Evolutionary conservation across 2,329 filamentous ascomycete genomes (phyloP), one percentile per base, ranked within the genome.

Genomic region (Phoma herbarum): DNA sequence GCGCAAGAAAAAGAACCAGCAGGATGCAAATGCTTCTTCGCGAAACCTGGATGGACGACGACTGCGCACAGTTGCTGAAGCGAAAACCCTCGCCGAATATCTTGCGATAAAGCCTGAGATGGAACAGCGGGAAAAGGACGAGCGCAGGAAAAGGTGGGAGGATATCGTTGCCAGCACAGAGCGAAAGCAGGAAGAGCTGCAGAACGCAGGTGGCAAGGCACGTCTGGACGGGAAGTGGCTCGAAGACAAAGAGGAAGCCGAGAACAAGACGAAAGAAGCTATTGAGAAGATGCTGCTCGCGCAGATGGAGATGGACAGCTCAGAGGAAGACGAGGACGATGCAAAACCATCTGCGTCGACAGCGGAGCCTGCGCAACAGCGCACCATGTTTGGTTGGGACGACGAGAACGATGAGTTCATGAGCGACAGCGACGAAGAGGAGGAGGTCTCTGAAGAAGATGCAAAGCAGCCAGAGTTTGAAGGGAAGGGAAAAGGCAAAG

Each of bases 51-150:
- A 98, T 71, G 95, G 95, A 0, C 88, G 95, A 22, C 86, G 95
- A 56, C 78, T 99, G 54, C 88, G 96, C 49, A 98, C 95, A 2
- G 92, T 98, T 26, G 94, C 91, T 35, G 95, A 99, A 76, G 95
- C 95, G 31, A 99, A 99, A 78, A 91, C 92, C 1, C 83, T 99
- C 20, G 95, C 96, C 0, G 93, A 98, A 75, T 98, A 97, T 71
- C 85, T 98, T 2, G 92, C 93, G 2, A 91, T 96, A 66, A 97
- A 98, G 75, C 95, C 96, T 0, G 94, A 97, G 61, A 97, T 99
- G 94, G 95, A 97, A 63, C 88, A 90, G 78, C 92, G 92, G 74
- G 93, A 98, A 76, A 94, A 93, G 72, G 93, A 97, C 74, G 90
- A 90, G 78, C 86, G 93, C 46, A 85, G 90, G 44, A 88, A 90